Percentiles rank a stretch among this genome's conserved stretches.
These are phyloP conservation scores for Aspergillus fumigatiaffinis DNA, from an alignment of 2,329 filamentous ascomycete species.

Conservation along the genomic window DNA sequence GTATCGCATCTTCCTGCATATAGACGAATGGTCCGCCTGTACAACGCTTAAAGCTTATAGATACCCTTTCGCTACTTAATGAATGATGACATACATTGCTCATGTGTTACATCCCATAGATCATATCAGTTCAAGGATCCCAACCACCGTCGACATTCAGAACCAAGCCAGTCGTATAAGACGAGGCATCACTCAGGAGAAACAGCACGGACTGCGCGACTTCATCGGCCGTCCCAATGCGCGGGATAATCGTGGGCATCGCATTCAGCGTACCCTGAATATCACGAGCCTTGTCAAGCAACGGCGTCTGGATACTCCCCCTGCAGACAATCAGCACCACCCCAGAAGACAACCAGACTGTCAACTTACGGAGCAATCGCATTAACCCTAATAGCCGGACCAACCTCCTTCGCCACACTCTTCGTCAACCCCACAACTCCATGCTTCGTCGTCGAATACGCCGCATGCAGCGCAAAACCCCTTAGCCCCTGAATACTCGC, in stretches of 20 bases:
- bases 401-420: constrained; percentile 36
- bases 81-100: background rate
- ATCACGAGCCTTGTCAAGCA: constrained; percentile 23
- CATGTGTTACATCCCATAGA: background rate
- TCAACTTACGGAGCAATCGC: constrained; percentile 40
- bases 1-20: background rate
- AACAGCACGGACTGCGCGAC: constrained; percentile 47
- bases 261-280: constrained; percentile 18
- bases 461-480: constrained; percentile 28
- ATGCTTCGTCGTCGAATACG: constrained; percentile 35
- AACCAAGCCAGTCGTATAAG: constrained; percentile 46
- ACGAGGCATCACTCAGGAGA: constrained; percentile 44
- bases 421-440: constrained; percentile 33
- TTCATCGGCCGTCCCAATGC: constrained; percentile 31
- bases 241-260: constrained; percentile 21
- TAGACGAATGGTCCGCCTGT: background rate
- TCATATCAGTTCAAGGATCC: constrained; percentile 19
- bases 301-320: constrained; percentile 32
- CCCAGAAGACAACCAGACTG: background rate
- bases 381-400: constrained; percentile 38
- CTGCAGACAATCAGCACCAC: constrained; percentile 12
- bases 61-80: background rate
- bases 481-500: constrained; percentile 40
- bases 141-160: constrained; percentile 48
- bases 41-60: background rate